Evolutionary conservation across 306 rosid genomes (phyloP), one percentile per base, ranked within the genome.

Genomic region (Prunus armeniaca): DNA sequence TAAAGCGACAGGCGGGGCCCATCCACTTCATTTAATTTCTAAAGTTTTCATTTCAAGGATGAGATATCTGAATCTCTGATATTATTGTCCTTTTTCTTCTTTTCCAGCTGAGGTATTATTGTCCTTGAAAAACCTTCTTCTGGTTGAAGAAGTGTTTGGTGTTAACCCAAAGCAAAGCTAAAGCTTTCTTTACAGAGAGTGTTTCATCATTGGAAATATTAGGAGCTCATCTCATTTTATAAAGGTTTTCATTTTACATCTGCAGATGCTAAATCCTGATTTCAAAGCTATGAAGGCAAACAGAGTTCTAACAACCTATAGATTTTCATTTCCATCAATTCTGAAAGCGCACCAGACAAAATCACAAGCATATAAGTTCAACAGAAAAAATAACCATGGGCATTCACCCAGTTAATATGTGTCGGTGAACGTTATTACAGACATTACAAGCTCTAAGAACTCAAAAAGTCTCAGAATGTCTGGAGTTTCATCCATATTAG

Each of bases 1-100:
- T 82, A 83, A 63, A 82, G 87, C 10, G 84, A 79, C 41, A 79
- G 82, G 60, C 12, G 65, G 50, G 82, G 78, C 70, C 96, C 86
- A 64, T 71, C 80, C 62, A 67, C 68, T 78, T 74, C 77, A 80
- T 69, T 79, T 69, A 64, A 63, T 80, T 25, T 52, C 52, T 24
- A 51, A 64, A 74, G 83, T 54, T 51, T 54, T 57, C 41, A 55
- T 52, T 7, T 55, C 52, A 19, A 34, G 9, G 12, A 71, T 1
- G 1, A 22, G n/a, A 62, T 58, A 3, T 58, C 20, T 27, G 45
- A 17, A 9, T 75, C 54, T 25, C 17, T 49, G 38, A 22, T 9
- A 27, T 62, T 6, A 10, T 51, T 9, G 19, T 71, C 13, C n/a
- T 0, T 28, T 19, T 27, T 15, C 2, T 24, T 2, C 11, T 4